phyloP scores from a whole-genome alignment of 495 filamentous ascomycete species.

The Baudoinia panamericana region DNA sequence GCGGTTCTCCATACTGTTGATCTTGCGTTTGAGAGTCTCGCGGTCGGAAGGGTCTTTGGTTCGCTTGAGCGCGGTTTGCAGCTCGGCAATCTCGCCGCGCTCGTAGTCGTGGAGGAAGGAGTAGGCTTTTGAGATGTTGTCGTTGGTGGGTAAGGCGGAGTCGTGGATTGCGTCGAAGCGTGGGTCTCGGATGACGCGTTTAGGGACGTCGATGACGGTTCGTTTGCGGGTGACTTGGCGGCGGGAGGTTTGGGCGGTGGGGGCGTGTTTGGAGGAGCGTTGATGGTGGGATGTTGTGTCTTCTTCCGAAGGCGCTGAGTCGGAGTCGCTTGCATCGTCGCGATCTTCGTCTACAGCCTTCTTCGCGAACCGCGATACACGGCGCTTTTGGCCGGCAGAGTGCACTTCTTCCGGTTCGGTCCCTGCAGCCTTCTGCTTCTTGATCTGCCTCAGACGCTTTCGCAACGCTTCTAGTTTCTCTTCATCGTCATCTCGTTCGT shows the following conservation, averaged over 20 bases:
- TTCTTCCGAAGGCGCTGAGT: conserved; percentile 23
- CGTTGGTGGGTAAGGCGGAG: conserved; percentile 57
- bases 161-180: conserved; percentile 56
- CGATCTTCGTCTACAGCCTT: conserved; percentile 1
- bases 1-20: conserved; percentile 40
- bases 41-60: conserved; percentile 49
- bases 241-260: conserved; percentile 66
- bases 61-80: conserved; percentile 51
- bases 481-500: conserved; percentile 24
- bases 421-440: conserved; percentile 14
- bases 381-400: not conserved
- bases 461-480: conserved; percentile 25
- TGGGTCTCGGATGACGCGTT: conserved; percentile 59
- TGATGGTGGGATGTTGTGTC: conserved; percentile 13
- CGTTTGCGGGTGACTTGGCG: conserved; percentile 67
- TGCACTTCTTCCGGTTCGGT: not conserved
- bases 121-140: conserved; percentile 72
- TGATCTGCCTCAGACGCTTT: conserved; percentile 24
- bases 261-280: conserved; percentile 79
- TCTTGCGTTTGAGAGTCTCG: conserved; percentile 51
- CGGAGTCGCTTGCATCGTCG: conserved; percentile 30
- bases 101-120: conserved; percentile 77
- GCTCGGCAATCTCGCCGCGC: conserved; percentile 57
- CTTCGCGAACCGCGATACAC: not conserved
- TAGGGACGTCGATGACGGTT: conserved; percentile 46